Base-by-base conservation (phyloP, 768 basidiomycete genomes). In the Leccinum broughii region DNA sequence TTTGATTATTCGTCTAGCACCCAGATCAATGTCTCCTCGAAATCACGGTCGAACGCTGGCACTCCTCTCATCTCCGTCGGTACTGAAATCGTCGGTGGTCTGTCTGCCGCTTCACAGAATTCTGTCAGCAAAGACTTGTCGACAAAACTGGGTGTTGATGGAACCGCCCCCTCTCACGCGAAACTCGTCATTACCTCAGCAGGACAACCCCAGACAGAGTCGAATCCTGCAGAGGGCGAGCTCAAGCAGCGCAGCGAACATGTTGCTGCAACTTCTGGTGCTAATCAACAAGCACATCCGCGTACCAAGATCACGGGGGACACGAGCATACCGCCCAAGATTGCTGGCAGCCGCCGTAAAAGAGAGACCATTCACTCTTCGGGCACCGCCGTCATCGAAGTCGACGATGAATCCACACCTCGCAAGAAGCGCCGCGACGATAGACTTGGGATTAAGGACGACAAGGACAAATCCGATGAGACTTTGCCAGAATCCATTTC, bases 321-420 rank as follows among this genome's bases (percentile, higher is more conserved):
- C 28, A 52, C 46, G 3, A 57, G 22, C 49, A 14, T 50, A 10
- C 60, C 60, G 5, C 41, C 51, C 4, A 73, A 59, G 48, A 46
- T 68, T 35, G 59, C 62, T 26, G 71, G 72, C 35, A 68, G 10
- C 24, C 73, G 72, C 51, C 66, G 72, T 62, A 72, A 75, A 53
- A 62, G 72, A 52, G 68, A 72, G 24, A 30, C 24, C 24, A 49
- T 22, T 15, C 58, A 57, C 37, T 46, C 57, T 41, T 51, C 62
- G 13, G 34, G 44, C 20, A 63, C 57, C 10, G 26, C 46, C 14
- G 3, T 30, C 22, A 28, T 59, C 13, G 67, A 67, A 37, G n/a
- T 55, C 52, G 64, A 63, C 6, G 64, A 68, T 49, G 63, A 62
- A 51, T 39, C 20, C n/a, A 41, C 24, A 44, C 64, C 63, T 5